Evolutionary conservation across 352 stramenopile species (phyloP).

Genomic region (Globisporangium perplexum): DNA sequence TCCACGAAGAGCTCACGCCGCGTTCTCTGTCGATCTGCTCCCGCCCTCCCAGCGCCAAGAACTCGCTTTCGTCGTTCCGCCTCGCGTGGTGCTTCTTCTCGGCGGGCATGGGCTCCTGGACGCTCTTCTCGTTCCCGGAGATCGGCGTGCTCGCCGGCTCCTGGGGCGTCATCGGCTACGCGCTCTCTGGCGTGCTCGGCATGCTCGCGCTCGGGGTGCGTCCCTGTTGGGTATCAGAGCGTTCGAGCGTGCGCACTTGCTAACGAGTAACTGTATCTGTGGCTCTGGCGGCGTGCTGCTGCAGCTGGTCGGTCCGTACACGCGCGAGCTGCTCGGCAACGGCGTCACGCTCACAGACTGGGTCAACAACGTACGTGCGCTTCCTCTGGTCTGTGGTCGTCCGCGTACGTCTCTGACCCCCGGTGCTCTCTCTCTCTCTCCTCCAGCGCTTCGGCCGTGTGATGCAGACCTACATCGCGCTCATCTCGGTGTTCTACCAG

Average conservation of each 20-base stretch:
- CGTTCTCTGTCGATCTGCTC: too few species aligned
- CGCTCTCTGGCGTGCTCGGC: slow-evolving; percentile 50
- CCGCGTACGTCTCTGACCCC: neutral
- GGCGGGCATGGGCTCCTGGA: slow-evolving; percentile 68
- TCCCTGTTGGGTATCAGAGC: neutral
- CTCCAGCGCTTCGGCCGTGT: slow-evolving; percentile 49
- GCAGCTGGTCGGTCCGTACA: slow-evolving; percentile 48
- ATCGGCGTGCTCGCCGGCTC: slow-evolving; percentile 65
- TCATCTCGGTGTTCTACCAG: slow-evolving; percentile 77
- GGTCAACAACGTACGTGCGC: slow-evolving; percentile 29
- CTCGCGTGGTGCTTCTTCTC: slow-evolving; percentile 81
- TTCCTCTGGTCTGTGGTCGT: neutral
- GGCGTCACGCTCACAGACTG: slow-evolving; percentile 75
- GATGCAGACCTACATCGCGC: slow-evolving; percentile 62
- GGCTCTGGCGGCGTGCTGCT: neutral
- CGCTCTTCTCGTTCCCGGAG: slow-evolving; percentile 69
- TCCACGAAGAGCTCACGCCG: too few species aligned
- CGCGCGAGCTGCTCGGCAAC: slow-evolving; percentile 49
- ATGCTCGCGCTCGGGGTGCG: slow-evolving; percentile 48
- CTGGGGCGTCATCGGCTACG: slow-evolving; percentile 76
- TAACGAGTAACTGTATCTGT: neutral
- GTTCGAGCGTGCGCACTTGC: neutral
- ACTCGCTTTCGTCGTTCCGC: slow-evolving; percentile 43
- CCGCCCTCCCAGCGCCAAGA: slow-evolving; percentile 41
- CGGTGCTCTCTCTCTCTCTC: neutral